Percentiles rank a stretch among this genome's conserved stretches.
phyloP scores from a whole-genome alignment of 768 basidiomycete species.

The Phylloporus sp. region DNA sequence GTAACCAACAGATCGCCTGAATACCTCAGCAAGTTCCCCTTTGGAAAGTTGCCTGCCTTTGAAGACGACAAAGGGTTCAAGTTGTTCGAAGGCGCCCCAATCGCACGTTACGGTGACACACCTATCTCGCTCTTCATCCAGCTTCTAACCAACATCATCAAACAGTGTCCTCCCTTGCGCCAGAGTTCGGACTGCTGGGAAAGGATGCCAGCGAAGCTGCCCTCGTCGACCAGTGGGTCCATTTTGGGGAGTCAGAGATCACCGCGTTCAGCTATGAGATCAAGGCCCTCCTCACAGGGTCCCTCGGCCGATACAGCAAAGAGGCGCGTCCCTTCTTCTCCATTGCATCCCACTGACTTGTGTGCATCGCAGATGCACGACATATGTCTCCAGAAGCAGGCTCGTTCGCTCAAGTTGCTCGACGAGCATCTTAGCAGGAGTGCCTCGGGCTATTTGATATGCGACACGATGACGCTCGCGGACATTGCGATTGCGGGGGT shows the following conservation, averaged over 20 bases:
- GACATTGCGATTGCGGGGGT: conserved; percentile 24
- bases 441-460: conserved; percentile 21
- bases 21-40: conserved; percentile 27
- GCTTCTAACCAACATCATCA: neutral
- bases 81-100: conserved; percentile 27
- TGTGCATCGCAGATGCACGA: conserved; percentile 15
- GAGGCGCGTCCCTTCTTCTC: conserved; percentile 4
- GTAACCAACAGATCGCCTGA: conserved; percentile 28
- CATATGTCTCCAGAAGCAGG: conserved; percentile 14
- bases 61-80: conserved; percentile 21
- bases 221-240: conserved; percentile 31
- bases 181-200: conserved; percentile 26
- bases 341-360: neutral
- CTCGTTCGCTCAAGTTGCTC: conserved; percentile 22
- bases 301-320: conserved; percentile 23
- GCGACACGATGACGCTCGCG: conserved; percentile 23
- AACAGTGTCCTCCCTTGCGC: conserved; percentile 25
- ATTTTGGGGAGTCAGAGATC: conserved; percentile 28
- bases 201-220: conserved; percentile 20
- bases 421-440: conserved; percentile 20
- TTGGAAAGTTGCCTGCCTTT: conserved; percentile 29
- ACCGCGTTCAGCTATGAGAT: conserved; percentile 18
- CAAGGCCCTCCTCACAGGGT: conserved; percentile 13
- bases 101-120: conserved; percentile 26
- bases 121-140: neutral